These are phyloP conservation scores for Penicillium sp. DNA, from an alignment of 2,329 filamentous ascomycete species.

Conservation along the genomic window DNA sequence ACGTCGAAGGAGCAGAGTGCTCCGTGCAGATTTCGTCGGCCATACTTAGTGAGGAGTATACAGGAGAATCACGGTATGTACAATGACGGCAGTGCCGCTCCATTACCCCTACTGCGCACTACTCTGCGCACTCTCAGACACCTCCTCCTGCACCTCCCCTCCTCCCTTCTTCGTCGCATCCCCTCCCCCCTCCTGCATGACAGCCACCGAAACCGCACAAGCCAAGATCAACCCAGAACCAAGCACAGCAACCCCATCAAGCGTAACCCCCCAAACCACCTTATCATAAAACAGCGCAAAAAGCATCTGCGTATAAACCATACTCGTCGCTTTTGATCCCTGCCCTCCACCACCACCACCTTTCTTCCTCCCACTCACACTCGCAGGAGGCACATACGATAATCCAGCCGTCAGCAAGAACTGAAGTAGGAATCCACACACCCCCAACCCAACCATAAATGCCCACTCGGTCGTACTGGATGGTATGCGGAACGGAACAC, in stretches of 20 bases:
- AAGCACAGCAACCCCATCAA: slow-evolving; percentile 61
- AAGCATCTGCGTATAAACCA: slow-evolving; percentile 73
- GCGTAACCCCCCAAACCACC: slow-evolving; percentile 64
- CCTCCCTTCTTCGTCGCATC: not conserved
- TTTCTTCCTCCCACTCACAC: not conserved
- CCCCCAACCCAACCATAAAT: slow-evolving; percentile 69
- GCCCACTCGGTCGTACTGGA: slow-evolving; percentile 63
- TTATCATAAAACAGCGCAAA: slow-evolving; percentile 70
- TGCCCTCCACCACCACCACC: slow-evolving; percentile 12
- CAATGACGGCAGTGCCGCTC: no score
- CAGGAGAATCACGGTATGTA: no score
- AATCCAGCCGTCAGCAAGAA: slow-evolving; percentile 81
- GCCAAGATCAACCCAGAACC: slow-evolving; percentile 69
- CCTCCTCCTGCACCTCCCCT: not conserved
- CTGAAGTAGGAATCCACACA: slow-evolving; percentile 82
- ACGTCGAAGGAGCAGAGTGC: slow-evolving; percentile 30
- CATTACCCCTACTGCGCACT: not conserved
- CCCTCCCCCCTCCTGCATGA: slow-evolving; percentile 51
- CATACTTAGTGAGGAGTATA: no score
- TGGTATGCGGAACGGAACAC: slow-evolving; percentile 62
- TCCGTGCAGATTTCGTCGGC: no score
- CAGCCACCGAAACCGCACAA: slow-evolving; percentile 67
- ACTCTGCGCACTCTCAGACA: slow-evolving; percentile 4
- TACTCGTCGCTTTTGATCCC: slow-evolving; percentile 62
- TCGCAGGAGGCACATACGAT: slow-evolving; percentile 66